Evolutionary conservation across 208 protist species (phyloP).

Genomic region (Vickermania ingenoplastis): DNA sequence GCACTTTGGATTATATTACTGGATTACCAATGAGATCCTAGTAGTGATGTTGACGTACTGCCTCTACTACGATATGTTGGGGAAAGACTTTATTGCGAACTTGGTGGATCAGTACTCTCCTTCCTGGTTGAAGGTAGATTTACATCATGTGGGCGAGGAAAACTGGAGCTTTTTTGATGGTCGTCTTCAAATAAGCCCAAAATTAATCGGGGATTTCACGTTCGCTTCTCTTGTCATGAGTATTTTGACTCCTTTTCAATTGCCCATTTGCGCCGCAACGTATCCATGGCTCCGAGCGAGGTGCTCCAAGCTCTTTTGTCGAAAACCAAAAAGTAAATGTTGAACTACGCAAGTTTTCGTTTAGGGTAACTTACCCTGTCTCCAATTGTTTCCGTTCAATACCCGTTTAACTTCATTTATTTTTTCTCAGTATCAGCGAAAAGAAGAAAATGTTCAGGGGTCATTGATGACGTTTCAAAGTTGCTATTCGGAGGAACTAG

Average conservation of each 20-base stretch:
- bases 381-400: no score
- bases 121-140: background rate
- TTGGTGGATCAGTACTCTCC: constrained; percentile 7
- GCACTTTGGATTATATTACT: constrained; percentile 28
- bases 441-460: no score
- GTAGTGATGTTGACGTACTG: constrained; percentile 38
- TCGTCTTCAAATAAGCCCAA: constrained; percentile 23
- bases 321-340: background rate
- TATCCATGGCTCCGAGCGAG: constrained; percentile 16
- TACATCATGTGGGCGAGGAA: constrained; percentile 18
- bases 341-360: no score
- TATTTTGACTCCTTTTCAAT: constrained; percentile 31
- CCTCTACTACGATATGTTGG: constrained; percentile 42
- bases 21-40: constrained; percentile 39
- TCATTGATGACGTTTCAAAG: no score
- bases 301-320: background rate
- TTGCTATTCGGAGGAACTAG: no score
- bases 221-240: constrained; percentile 47
- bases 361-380: no score
- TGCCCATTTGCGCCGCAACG: constrained; percentile 32
- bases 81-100: constrained; percentile 31
- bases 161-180: constrained; percentile 35
- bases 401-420: no score
- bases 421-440: no score
- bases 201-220: constrained; percentile 41